Evolutionary conservation across 331 rosid species (phyloP).

Genomic region (Ulmus americana): DNA sequence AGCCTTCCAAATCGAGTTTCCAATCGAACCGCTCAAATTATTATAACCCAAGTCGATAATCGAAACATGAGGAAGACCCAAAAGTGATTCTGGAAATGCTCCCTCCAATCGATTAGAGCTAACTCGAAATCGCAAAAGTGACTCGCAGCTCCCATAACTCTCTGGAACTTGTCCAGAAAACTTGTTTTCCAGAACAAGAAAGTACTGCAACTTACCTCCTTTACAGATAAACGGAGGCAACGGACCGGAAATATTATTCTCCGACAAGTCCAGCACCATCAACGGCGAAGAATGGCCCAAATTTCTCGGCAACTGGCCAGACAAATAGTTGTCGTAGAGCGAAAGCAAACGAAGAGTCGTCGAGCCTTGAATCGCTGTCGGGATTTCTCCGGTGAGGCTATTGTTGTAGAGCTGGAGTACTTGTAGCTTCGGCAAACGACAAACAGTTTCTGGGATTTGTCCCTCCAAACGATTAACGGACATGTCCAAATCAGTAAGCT

Average conservation of each 20-base stretch:
- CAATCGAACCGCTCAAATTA: slow-evolving; percentile 55
- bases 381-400: slow-evolving; percentile 67
- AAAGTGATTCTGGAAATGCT: slow-evolving; percentile 56
- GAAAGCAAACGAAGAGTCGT: slow-evolving; percentile 55
- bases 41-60: slow-evolving; percentile 69
- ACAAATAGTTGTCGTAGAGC: slow-evolving; percentile 64
- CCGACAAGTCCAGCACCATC: slow-evolving; percentile 76
- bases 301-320: slow-evolving; percentile 53
- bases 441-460: slow-evolving; percentile 55
- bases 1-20: slow-evolving; percentile 42
- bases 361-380: slow-evolving; percentile 54
- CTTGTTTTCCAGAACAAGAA: slow-evolving; percentile 58
- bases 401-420: slow-evolving; percentile 88
- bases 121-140: slow-evolving; percentile 71
- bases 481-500: slow-evolving; percentile 69
- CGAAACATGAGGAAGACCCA: slow-evolving; percentile 65
- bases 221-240: slow-evolving; percentile 68
- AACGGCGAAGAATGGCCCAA: slow-evolving; percentile 60
- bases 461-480: slow-evolving; percentile 78
- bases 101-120: slow-evolving; percentile 59
- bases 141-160: slow-evolving; percentile 49
- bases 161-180: slow-evolving; percentile 71
- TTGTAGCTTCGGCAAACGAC: slow-evolving; percentile 65
- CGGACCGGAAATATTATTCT: slow-evolving; percentile 67
- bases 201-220: slow-evolving; percentile 55